Evolutionary conservation across 345 rosid species (phyloP).

Genomic region (Cardiospermum halicacabum): DNA sequence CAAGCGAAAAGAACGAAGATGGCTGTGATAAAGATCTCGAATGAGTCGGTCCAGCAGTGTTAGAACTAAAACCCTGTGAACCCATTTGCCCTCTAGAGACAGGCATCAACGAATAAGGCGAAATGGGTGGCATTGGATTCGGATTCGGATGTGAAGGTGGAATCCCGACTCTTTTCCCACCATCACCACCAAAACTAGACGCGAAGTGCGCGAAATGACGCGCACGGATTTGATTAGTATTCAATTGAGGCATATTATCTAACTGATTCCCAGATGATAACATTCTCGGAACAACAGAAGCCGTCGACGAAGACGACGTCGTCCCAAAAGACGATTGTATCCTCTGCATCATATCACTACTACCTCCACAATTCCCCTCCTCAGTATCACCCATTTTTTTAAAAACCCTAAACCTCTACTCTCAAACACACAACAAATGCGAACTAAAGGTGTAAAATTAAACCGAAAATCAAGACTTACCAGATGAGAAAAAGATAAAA

Average conservation of each 20-base stretch:
- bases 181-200: slow-evolving; percentile 35
- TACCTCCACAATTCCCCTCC: slow-evolving; percentile 41
- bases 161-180: slow-evolving; percentile 56
- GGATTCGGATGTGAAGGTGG: slow-evolving; percentile 89
- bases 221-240: slow-evolving; percentile 43
- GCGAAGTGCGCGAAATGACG: slow-evolving; percentile 50
- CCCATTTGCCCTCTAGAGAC: slow-evolving; percentile 50
- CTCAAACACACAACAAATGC: too few species aligned
- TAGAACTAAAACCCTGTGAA: slow-evolving; percentile 34
- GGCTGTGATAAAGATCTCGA: slow-evolving; percentile 91
- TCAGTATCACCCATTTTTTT: slow-evolving; percentile 62
- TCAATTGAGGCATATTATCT: slow-evolving; percentile 51
- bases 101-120: slow-evolving; percentile 87
- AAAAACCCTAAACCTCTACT: background rate
- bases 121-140: slow-evolving; percentile 75
- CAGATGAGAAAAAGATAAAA: slow-evolving; percentile 18
- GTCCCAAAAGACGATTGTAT: slow-evolving; percentile 58
- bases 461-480: slow-evolving; percentile 11
- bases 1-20: slow-evolving; percentile 65
- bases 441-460: background rate
- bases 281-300: slow-evolving; percentile 45
- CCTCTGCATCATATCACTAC: slow-evolving; percentile 65
- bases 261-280: slow-evolving; percentile 41
- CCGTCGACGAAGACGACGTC: slow-evolving; percentile 42
- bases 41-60: slow-evolving; percentile 44